Base-by-base conservation (phyloP, 164 flowering plant genomes). In the Brasenia schreberi region DNA sequence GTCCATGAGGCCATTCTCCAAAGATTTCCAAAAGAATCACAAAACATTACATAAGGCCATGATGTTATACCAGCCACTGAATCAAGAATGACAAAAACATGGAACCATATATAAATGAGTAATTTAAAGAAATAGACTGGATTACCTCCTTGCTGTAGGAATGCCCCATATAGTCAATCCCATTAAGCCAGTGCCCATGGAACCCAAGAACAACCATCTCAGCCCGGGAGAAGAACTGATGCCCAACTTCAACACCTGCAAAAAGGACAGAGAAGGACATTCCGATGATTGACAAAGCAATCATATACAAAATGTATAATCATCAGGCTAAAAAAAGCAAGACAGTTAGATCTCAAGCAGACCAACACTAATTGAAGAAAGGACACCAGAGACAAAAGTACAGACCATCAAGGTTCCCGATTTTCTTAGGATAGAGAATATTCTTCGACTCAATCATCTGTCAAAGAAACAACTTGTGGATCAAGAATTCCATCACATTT, bases 181-280 rank as follows among this genome's bases (percentile, higher is more conserved):
- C 99, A 75, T 84, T 84, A 68, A 94, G 69, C 99, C 99, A 94
- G 59, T 94, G 99, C 52, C 81, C 71, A 65, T 91, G 96, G 43
- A 88, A 77, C 62, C 99, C 99, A 5, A 89, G 72, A 52, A 67
- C 96, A 53, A 83, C 96, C 99, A 94, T 94, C 79, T 91, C 96
- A 72, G 92, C 90, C 39, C 97, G 83, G 10, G 97, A 89, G 70
- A 77, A 89, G 67, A 94, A 91, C 64, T 81, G 93, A 68, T 88
- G 81, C 14, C 99, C 99, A 63, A 89, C 96, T 62, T 83, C 74
- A 60, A 94, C 71, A 42, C 99, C 99, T 89, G 88, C 19, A 68
- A 79, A 65, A 52, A 69, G 5, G 33, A 62, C 72, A 59, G 58
- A 49, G 39, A 42, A 73, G 45, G 6, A 63, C 14, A 66, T 44